Evolutionary conservation across 306 rosid species (phyloP).

Genomic region (Inga laurina): DNA sequence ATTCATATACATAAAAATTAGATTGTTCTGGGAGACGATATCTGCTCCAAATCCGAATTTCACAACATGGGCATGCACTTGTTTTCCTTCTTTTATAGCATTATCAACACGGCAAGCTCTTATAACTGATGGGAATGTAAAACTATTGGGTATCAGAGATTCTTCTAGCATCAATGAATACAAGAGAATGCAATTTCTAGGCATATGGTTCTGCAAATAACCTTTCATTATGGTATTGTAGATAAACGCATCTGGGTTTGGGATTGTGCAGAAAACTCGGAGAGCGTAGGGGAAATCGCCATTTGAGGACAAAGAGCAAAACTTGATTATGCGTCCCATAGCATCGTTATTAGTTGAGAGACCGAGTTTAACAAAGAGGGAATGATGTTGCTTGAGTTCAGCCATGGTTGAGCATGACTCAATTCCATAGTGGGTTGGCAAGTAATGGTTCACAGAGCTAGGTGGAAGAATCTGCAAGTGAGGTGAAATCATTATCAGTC

Average conservation of each 20-base stretch:
- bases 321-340: constrained; percentile 55
- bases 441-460: constrained; percentile 21
- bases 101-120: constrained; percentile 42
- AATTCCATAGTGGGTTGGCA: constrained; percentile 22
- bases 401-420: constrained; percentile 51
- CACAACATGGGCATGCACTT: constrained; percentile 61
- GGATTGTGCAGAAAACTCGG: constrained; percentile 44
- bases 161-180: constrained; percentile 54
- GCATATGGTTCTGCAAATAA: constrained; percentile 22
- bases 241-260: constrained; percentile 60
- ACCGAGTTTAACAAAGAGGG: constrained; percentile 52
- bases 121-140: constrained; percentile 56
- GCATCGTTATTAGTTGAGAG: constrained; percentile 56
- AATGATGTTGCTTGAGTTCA: constrained; percentile 61
- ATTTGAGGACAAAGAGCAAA: constrained; percentile 46
- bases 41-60: constrained; percentile 54
- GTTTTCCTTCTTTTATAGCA: constrained; percentile 43
- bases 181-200: constrained; percentile 38
- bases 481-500: constrained; percentile 15
- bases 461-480: constrained; percentile 28
- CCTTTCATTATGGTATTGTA: constrained; percentile 61
- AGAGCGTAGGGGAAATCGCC: constrained; percentile 56
- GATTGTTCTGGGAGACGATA: constrained; percentile 42
- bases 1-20: constrained; percentile 48
- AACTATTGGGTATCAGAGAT: constrained; percentile 47